Evolutionary conservation across 768 basidiomycete genomes (phyloP).

Genomic region (Lactarius tabidus): DNA sequence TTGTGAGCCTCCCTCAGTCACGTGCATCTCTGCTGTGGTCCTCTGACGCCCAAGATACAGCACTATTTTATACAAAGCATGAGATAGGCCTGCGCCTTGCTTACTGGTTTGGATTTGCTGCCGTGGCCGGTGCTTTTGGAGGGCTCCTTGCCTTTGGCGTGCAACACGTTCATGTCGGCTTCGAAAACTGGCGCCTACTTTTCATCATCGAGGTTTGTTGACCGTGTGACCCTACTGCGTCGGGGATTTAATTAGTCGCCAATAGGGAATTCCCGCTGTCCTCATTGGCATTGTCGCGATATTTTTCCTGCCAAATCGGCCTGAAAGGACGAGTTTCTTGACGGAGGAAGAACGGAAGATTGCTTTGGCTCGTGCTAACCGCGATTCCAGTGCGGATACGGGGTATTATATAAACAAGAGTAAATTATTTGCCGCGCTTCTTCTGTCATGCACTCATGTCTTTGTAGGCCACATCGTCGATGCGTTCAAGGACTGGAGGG

Average conservation of each 20-base stretch:
- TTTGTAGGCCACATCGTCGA: constrained; percentile 52
- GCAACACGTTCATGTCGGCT: constrained; percentile 49
- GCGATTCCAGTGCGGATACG: constrained; percentile 60
- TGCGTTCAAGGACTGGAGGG: constrained; percentile 72
- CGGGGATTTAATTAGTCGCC: background rate
- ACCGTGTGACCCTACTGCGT: background rate
- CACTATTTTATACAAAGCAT: constrained; percentile 70
- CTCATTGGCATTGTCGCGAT: constrained; percentile 55
- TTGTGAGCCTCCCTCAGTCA: constrained; percentile 43
- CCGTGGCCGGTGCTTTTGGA: constrained; percentile 80
- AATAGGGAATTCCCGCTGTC: constrained; percentile 63
- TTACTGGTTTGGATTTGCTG: constrained; percentile 82
- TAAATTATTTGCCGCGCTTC: constrained; percentile 27
- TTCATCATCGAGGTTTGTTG: constrained; percentile 68
- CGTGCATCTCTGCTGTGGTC: background rate
- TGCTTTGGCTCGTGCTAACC: constrained; percentile 62
- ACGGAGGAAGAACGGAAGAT: constrained; percentile 50
- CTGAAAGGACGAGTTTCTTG: constrained; percentile 63
- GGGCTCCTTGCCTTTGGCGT: constrained; percentile 81
- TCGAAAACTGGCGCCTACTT: constrained; percentile 57
- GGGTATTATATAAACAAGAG: constrained; percentile 64
- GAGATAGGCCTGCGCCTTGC: constrained; percentile 75
- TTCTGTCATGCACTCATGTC: background rate
- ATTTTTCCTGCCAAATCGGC: constrained; percentile 61
- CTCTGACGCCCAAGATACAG: constrained; percentile 34